Base-by-base conservation (phyloP, 257 asterid species). In the Solanum infundibuliforme region DNA sequence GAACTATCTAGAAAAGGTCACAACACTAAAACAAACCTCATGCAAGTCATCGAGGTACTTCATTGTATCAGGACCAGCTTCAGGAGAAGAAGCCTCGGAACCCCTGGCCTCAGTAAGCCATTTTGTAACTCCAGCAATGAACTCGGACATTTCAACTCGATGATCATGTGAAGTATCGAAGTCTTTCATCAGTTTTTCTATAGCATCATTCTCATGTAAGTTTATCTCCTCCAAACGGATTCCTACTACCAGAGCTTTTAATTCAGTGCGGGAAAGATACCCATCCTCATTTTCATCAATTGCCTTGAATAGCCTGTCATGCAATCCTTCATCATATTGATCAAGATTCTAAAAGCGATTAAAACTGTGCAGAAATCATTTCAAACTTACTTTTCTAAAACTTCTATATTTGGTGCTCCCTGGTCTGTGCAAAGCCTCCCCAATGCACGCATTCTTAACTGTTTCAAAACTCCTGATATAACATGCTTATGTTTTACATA, bases 41-140 rank as follows among this genome's bases (percentile, higher is more conserved):
- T 95, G 99, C 83, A 87, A 92, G 8, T 94, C 92, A 52, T 88
- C 91, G 14, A 97, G 89, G 89, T 93, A 92, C 90, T 94, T 93
- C 83, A 87, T 87, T 79, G 98, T 89, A 29, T 46, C 92, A 25
- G 90, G 91, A 88, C 90, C 93, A 88, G 91, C 90, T 81, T 82
- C 86, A 48, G 25, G 27, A 82, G 86, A 10, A 48, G 86, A 12
- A 82, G 31, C 71, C 39, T 62, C 90, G 88, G 90, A 87, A 89
- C 93, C 90, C 92, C 82, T 89, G 89, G 98, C 98, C 92, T 93
- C 96, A 12, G 66, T 88, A 60, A 95, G 96, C 99, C 99, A 95
- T 90, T 85, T 94, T 62, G 74, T 88, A 16, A 95, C 72, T 86
- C 98, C 99, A 27, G 75, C 62, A 8, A 89, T 73, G 90, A 97